phyloP scores from a whole-genome alignment of 2,329 filamentous ascomycete genomes.

The Raffaelea albimanens region DNA sequence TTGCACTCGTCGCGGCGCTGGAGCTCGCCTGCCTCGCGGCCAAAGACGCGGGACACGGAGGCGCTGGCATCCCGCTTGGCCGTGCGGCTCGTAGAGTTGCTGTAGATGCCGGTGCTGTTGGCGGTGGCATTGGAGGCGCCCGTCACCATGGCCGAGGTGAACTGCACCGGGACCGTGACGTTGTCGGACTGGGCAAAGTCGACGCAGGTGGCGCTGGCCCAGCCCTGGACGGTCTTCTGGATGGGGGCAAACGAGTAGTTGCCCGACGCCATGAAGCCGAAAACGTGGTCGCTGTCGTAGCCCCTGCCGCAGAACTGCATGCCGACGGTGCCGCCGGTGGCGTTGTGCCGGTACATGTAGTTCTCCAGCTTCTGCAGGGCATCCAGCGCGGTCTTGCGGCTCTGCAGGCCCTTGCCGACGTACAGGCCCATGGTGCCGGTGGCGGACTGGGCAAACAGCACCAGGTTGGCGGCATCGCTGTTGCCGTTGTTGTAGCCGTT shows the following conservation, averaged over 20 bases:
- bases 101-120: no score
- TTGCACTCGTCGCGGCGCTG: constrained; percentile 8
- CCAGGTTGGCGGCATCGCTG: constrained; percentile 7
- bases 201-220: constrained; percentile 19
- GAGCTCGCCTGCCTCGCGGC: no score
- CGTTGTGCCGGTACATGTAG: constrained; percentile 14
- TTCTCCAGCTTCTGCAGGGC: constrained; percentile 20
- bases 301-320: constrained; percentile 25
- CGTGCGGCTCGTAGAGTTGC: no score
- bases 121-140: no score
- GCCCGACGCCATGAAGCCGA: constrained; percentile 23
- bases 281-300: constrained; percentile 21
- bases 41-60: no score
- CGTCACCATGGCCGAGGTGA: no score
- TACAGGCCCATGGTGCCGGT: constrained; percentile 24
- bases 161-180: no score
- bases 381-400: constrained; percentile 6
- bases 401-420: constrained; percentile 22
- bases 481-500: constrained; percentile 9
- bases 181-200: no score
- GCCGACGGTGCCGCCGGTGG: constrained; percentile 19
- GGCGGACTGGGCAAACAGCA: constrained; percentile 21
- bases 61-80: no score
- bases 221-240: constrained; percentile 20
- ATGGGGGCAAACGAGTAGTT: constrained; percentile 21